Base-by-base conservation (phyloP, 352 stramenopile species). In the Blastocystis sp. region DNA sequence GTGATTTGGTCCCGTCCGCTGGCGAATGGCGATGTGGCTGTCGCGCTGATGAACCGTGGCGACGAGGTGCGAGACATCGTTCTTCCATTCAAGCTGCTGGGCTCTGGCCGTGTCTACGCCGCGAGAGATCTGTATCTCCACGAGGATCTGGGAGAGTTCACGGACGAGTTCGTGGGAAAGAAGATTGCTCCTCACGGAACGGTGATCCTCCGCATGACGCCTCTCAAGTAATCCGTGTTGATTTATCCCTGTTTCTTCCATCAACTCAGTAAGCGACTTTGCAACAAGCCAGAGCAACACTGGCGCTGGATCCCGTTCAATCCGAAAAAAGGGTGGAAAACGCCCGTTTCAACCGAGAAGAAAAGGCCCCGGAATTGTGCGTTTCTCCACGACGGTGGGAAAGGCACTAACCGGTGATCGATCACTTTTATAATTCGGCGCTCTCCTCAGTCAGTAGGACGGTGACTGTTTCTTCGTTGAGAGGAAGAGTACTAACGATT, bases 11-110 rank as follows among this genome's bases (percentile, higher is more conserved):
- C 24, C 19, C n/a, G 42, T 7, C 71, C 71, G 0, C 28, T 82
- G 34, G 60, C 54, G 24, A 74, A 82, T 60, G 60, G 60, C 6
- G 60, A 74, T 42, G 52, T 65, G n/a, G 71, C 71, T 38, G 60
- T 82, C 10, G 71, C n/a, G 19, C 60, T 82, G 24, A 28, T 34
- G 24, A 82, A 82, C 60, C 60, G 28, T 6, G 62, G 62, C 14
- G 62, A 69, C 28, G 40, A 69, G 40, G 62, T 45, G 40, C 6
- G 28, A 45, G 28, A 40, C 40, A 69, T 69, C 40, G 28, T 17
- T 6, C 28, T 69, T 6, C 28, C 28, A 7, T 69, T 69, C 62
- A 6, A 69, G 40, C 7, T 45, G 28, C 6, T 69, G 6, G 40
- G 40, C 14, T 40, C 40, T 69, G 28, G 7, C 7, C 7, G 14